These are phyloP conservation scores for Pseudopyricularia cyperi DNA, from an alignment of 2,329 filamentous ascomycete genomes.

Conservation along the genomic window DNA sequence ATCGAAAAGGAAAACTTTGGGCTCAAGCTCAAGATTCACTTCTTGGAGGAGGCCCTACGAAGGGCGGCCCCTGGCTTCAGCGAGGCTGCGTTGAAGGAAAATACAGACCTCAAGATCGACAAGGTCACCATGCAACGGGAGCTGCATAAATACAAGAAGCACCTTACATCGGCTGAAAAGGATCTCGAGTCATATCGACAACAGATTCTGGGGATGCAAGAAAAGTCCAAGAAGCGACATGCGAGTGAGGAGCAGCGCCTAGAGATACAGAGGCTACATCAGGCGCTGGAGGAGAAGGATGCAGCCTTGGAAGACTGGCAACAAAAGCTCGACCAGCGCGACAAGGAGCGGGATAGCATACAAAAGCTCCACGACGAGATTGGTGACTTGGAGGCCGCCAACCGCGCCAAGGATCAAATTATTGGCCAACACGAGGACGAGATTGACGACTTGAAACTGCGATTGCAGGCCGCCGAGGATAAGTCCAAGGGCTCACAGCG, in stretches of 20 bases:
- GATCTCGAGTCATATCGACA: constrained; percentile 74
- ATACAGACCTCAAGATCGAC: constrained; percentile 90
- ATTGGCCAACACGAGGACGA: constrained; percentile 64
- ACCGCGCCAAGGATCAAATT: constrained; percentile 62
- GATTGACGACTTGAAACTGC: constrained; percentile 37
- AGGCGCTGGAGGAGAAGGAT: constrained; percentile 43
- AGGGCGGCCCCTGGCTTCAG: constrained; percentile 86
- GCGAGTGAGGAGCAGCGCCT: constrained; percentile 55
- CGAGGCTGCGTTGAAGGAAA: constrained; percentile 79
- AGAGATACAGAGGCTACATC: constrained; percentile 45
- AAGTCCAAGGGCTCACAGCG: constrained; percentile 43
- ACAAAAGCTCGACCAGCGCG: constrained; percentile 41
- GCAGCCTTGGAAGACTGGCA: constrained; percentile 48
- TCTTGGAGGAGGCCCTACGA: constrained; percentile 77
- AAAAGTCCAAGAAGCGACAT: constrained; percentile 66
- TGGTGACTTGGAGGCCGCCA: constrained; percentile 59
- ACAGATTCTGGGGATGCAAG: constrained; percentile 71
- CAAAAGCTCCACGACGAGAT: constrained; percentile 62
- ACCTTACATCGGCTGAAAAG: constrained; percentile 66
- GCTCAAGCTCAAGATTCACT: constrained; percentile 93
- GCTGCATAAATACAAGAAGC: constrained; percentile 74
- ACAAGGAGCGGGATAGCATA: constrained; percentile 42
- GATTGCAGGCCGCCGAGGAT: constrained; percentile 35
- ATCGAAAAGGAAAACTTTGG: constrained; percentile 99
- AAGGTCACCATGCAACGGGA: constrained; percentile 83